phyloP scores from a whole-genome alignment of 1,284 basidiomycete genomes.

The Rhizoctonia solani region DNA sequence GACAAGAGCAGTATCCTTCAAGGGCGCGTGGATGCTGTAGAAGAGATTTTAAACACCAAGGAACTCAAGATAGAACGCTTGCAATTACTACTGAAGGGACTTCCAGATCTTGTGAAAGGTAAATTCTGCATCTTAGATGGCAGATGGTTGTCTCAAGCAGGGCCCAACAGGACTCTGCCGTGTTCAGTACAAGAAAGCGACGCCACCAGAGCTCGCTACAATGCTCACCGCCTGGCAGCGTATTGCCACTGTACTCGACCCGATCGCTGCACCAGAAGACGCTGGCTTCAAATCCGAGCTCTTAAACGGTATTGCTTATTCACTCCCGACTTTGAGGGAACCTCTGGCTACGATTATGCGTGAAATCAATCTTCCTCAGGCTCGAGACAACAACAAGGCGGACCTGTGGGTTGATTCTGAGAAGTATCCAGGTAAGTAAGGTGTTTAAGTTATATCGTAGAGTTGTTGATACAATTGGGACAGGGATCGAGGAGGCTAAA shows the following conservation, averaged over 20 bases:
- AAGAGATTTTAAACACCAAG: conserved; percentile 72
- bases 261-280: conserved; percentile 51
- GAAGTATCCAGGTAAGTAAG: conserved; percentile 59
- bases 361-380: conserved; percentile 65
- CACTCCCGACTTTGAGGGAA: conserved; percentile 67
- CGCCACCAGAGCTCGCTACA: conserved; percentile 79
- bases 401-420: conserved; percentile 75
- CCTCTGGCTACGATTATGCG: conserved; percentile 62
- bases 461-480: conserved; percentile 43
- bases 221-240: conserved; percentile 79
- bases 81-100: conserved; percentile 67
- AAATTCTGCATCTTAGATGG: conserved; percentile 88
- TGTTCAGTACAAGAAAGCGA: conserved; percentile 42
- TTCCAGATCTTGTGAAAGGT: conserved; percentile 90
- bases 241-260: conserved; percentile 68
- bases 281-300: conserved; percentile 66
- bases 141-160: conserved; percentile 49
- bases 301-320: conserved; percentile 71
- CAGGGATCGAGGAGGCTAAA: conserved; percentile 20
- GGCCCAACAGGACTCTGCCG: conserved; percentile 11
- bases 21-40: conserved; percentile 80
- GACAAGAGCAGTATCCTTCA: conserved; percentile 74
- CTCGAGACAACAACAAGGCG: conserved; percentile 70
- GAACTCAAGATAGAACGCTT: conserved; percentile 59
- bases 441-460: conserved; percentile 40